Conservation (phyloP, 2,329 filamentous ascomycete genomes). For the Pyrenophora teres region DNA sequence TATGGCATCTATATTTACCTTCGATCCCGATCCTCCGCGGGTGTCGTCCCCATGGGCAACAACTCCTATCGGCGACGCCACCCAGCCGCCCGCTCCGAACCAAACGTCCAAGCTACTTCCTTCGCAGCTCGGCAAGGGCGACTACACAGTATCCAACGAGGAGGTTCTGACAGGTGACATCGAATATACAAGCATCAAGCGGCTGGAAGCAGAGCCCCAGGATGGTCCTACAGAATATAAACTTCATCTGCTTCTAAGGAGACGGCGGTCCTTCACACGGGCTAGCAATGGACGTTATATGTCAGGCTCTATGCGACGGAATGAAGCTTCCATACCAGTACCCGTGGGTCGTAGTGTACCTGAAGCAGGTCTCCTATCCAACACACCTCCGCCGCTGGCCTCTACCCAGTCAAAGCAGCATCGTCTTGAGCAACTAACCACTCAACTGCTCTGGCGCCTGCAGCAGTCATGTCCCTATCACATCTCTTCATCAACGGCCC, state of each 20-base stretch:
- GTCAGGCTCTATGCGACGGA: slow-evolving; percentile 57
- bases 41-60: slow-evolving; percentile 92
- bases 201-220: slow-evolving; percentile 87
- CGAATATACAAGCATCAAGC: slow-evolving; percentile 60
- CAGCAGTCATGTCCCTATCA: slow-evolving; percentile 95
- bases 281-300: slow-evolving; percentile 68
- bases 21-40: slow-evolving; percentile 82
- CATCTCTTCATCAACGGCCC: slow-evolving; percentile 73
- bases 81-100: slow-evolving; percentile 19
- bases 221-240: slow-evolving; percentile 97
- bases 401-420: slow-evolving; percentile 77
- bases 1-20: slow-evolving; percentile 97
- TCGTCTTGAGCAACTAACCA: slow-evolving; percentile 87
- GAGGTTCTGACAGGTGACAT: slow-evolving; percentile 15
- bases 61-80: slow-evolving; percentile 47
- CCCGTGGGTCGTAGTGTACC: slow-evolving; percentile 36
- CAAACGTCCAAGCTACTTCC: slow-evolving; percentile 24
- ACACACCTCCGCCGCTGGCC: slow-evolving; percentile 50
- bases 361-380: slow-evolving; percentile 33
- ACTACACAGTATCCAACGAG: slow-evolving; percentile 3
- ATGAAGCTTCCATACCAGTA: slow-evolving; percentile 36
- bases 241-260: slow-evolving; percentile 81
- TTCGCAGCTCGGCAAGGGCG: slow-evolving; percentile 14
- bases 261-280: slow-evolving; percentile 72
- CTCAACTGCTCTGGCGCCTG: slow-evolving; percentile 90